Base-by-base conservation (phyloP, 768 basidiomycete genomes). In the Leccinellum luteum region DNA sequence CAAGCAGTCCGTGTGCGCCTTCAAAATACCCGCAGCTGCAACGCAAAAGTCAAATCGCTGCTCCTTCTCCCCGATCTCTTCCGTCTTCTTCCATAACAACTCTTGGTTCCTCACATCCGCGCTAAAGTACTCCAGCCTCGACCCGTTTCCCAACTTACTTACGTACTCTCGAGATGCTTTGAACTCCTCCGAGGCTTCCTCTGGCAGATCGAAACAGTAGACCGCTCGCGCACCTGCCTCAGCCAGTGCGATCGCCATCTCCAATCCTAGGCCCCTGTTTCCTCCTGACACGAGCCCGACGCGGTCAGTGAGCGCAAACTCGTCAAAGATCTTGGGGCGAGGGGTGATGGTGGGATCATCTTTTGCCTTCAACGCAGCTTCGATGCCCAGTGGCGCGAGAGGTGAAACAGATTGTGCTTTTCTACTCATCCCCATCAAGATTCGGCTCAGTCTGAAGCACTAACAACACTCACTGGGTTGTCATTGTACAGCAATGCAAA, bases 1-100 rank as follows among this genome's bases (percentile, higher is more conserved):
- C 70, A 90, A 68, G 62, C 87, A 89, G 56, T 84, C 82, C 30
- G 72, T 83, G 59, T 87, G 77, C 0, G 74, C 64, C 63, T 80
- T 82, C 66, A 89, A 67, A 53, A 92, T 81, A 21, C 90, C 91
- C 43, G 90, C 90, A 17, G 90, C 89, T 4, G 90, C 90, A 57
- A 92, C 70, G 63, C 87, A 89, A 15, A 86, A 78, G 67, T 93
- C 90, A 75, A 92, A 79, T 61, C 89, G 75, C 17, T 81, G 80
- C 60, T 92, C 90, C 61, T 73, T 77, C 57, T 87, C 78, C 1
- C 84, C 88, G 48, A 92, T 85, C 62, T 78, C 77, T 65, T 81
- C 74, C 73, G 73, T 84, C 51, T 75, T 70, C 47, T 74, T 76
- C 86, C 88, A 89, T 64, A 86, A 67, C 38, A 66, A 62, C 47